Evolutionary conservation across 2,329 filamentous ascomycete genomes (phyloP).

Genomic region (Xylaria arbuscula): DNA sequence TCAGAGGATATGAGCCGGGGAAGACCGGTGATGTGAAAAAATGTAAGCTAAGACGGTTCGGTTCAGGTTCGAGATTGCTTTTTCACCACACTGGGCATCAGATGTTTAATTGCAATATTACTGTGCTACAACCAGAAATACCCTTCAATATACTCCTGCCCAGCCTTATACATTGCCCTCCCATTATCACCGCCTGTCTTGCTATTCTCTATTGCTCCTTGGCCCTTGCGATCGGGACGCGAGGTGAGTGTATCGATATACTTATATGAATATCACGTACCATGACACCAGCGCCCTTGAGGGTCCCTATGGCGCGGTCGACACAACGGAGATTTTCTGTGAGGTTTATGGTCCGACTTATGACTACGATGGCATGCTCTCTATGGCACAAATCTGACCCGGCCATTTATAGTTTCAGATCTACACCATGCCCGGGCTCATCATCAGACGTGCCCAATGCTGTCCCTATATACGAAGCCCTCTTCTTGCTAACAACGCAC

Average conservation of each 20-base stretch:
- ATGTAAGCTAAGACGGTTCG: constrained; percentile 35
- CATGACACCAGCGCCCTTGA: constrained; percentile 41
- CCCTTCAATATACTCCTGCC: constrained; percentile 29
- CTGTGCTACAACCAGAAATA: constrained; percentile 28
- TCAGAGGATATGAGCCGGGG: constrained; percentile 16
- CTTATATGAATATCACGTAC: constrained; percentile 40
- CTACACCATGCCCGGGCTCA: constrained; percentile 22
- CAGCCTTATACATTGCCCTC: constrained; percentile 9
- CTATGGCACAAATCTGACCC: constrained; percentile 38
- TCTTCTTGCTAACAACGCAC: background rate
- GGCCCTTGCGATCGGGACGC: constrained; percentile 43
- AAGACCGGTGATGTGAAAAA: constrained; percentile 14
- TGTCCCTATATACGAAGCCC: background rate
- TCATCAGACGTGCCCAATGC: constrained; percentile 11
- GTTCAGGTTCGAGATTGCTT: constrained; percentile 26
- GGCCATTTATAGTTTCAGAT: constrained; percentile 45
- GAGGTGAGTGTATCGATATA: constrained; percentile 43
- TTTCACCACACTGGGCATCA: constrained; percentile 15
- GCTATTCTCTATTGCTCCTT: constrained; percentile 15
- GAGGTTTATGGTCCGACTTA: constrained; percentile 41
- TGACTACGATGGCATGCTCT: constrained; percentile 40
- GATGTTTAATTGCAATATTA: constrained; percentile 30
- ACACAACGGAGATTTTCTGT: constrained; percentile 45
- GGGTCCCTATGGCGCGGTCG: constrained; percentile 42
- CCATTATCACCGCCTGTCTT: constrained; percentile 9